Evolutionary conservation across 2,329 filamentous ascomycete species (phyloP).

Genomic region (Ilyonectria destructans): DNA sequence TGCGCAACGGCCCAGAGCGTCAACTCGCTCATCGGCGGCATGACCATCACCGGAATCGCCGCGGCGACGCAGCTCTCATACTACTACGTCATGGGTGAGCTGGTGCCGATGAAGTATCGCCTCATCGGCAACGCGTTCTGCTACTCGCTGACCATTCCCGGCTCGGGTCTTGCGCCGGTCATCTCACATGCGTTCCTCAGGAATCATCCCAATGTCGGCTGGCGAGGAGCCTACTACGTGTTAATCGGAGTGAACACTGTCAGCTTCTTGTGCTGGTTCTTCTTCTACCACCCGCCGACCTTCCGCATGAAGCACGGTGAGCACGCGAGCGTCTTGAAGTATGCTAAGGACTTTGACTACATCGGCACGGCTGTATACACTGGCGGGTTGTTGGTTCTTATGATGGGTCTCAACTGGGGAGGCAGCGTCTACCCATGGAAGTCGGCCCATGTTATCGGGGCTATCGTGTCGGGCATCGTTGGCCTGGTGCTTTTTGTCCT

Average conservation of each 20-base stretch:
- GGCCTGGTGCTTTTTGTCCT: conserved; percentile 46
- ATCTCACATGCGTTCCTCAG: conserved; percentile 49
- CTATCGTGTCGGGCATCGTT: conserved; percentile 49
- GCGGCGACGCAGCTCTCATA: conserved; percentile 57
- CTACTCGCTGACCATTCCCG: conserved; percentile 53
- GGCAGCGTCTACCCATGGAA: conserved; percentile 53
- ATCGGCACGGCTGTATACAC: conserved; percentile 51
- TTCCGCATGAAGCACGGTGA: conserved; percentile 52
- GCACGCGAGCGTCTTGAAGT: conserved; percentile 43
- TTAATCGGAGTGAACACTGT: conserved; percentile 50
- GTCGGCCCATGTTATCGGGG: conserved; percentile 50
- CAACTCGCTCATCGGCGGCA: conserved; percentile 56
- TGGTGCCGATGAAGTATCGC: conserved; percentile 58
- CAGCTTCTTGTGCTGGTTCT: conserved; percentile 49
- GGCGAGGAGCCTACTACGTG: conserved; percentile 52
- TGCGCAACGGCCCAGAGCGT: conserved; percentile 55
- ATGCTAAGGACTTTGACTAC: conserved; percentile 53
- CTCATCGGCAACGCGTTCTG: conserved; percentile 52
- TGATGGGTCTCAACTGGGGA: conserved; percentile 54
- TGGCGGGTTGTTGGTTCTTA: conserved; percentile 50
- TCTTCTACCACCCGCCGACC: conserved; percentile 55
- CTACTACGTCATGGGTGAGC: conserved; percentile 56
- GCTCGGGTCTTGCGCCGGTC: conserved; percentile 49
- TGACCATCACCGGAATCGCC: conserved; percentile 56
- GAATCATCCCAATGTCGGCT: conserved; percentile 46